A percentile compares a stretch with the other conserved stretches of the same genome.
Evolutionary conservation across 768 basidiomycete genomes (phyloP).

Genomic region (Tricholoma flavovirens): DNA sequence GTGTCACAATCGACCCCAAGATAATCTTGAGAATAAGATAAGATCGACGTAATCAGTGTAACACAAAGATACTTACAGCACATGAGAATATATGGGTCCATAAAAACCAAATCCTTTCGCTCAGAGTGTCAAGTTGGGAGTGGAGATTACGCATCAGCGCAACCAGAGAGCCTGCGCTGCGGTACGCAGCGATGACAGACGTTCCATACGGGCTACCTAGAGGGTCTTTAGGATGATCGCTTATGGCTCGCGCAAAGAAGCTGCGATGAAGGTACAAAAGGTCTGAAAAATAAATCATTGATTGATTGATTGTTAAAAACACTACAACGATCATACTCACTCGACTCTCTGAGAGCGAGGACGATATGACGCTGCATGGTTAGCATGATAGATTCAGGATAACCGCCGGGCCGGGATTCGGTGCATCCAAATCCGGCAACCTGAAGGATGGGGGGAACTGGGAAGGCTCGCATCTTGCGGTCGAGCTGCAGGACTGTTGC

Average conservation of each 20-base stretch:
- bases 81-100: conserved; percentile 65
- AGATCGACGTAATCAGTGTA: conserved; percentile 2
- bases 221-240: conserved; percentile 69
- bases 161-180: conserved; percentile 65
- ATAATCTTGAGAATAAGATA: conserved; percentile 44
- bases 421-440: conserved; percentile 61
- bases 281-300: conserved; percentile 33
- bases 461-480: conserved; percentile 61
- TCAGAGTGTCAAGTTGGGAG: conserved; percentile 55
- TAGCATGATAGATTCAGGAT: conserved; percentile 46
- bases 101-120: conserved; percentile 61
- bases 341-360: conserved; percentile 63
- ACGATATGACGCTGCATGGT: conserved; percentile 64
- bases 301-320: neutral
- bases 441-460: conserved; percentile 60
- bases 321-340: conserved; percentile 31
- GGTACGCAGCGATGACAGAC: conserved; percentile 69
- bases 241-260: conserved; percentile 69
- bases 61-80: conserved; percentile 38
- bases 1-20: conserved; percentile 68
- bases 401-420: conserved; percentile 38
- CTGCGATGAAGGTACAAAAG: conserved; percentile 66
- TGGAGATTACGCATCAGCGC: conserved; percentile 67
- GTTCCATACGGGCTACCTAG: conserved; percentile 68
- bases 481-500: conserved; percentile 63